phyloP scores from a whole-genome alignment of 352 stramenopile genomes.

The Phytophthora quininea region DNA sequence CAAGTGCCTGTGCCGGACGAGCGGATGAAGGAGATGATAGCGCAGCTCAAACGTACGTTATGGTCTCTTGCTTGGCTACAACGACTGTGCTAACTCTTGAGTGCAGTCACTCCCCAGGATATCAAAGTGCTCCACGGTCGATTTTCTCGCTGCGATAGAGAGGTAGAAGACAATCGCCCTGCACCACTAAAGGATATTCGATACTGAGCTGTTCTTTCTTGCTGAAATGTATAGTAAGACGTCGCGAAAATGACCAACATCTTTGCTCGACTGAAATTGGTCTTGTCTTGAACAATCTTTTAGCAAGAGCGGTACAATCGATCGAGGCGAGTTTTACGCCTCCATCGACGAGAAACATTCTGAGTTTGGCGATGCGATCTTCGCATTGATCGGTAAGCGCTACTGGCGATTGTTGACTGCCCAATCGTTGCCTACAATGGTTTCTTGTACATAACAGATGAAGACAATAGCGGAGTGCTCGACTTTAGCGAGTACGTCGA shows the following conservation, averaged over 20 bases:
- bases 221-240: background rate
- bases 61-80: background rate
- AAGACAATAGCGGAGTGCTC: conserved; percentile 73
- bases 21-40: conserved; percentile 75
- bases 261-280: background rate
- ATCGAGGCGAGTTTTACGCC: conserved; percentile 72
- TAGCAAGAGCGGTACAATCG: conserved; percentile 75
- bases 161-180: conserved; percentile 34
- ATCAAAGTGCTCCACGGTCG: conserved; percentile 54
- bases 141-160: conserved; percentile 72
- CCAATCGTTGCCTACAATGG: background rate
- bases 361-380: conserved; percentile 76
- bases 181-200: no score
- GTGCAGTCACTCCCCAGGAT: conserved; percentile 67
- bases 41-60: conserved; percentile 58
- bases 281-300: background rate
- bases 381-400: conserved; percentile 60
- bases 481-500: conserved; percentile 84
- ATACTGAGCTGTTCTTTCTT: background rate
- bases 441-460: conserved; percentile 29
- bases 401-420: background rate
- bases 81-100: background rate
- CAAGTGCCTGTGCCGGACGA: conserved; percentile 63
- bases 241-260: background rate
- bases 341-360: conserved; percentile 73